Conservation (phyloP, 495 filamentous ascomycete species). For the Lepraria neglecta region DNA sequence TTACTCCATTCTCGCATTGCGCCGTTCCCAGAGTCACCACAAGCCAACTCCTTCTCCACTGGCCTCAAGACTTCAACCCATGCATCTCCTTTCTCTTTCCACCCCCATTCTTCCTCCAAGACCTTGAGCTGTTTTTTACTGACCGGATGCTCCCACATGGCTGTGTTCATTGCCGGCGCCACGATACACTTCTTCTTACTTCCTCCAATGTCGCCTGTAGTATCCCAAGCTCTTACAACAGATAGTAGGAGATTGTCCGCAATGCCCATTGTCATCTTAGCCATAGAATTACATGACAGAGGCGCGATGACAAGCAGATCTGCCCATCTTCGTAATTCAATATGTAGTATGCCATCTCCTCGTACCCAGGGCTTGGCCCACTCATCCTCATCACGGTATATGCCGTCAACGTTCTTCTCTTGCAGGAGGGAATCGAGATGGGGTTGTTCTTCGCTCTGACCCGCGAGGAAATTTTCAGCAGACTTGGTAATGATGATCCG, state of each 20-base stretch:
- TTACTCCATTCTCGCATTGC: slow-evolving; percentile 73
- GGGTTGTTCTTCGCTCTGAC: slow-evolving; percentile 66
- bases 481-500: slow-evolving; percentile 69
- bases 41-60: slow-evolving; percentile 66
- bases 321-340: slow-evolving; percentile 75
- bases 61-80: slow-evolving; percentile 74
- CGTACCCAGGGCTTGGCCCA: slow-evolving; percentile 68
- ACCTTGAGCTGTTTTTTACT: slow-evolving; percentile 63
- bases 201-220: slow-evolving; percentile 52
- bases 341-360: slow-evolving; percentile 62
- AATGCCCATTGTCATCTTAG: slow-evolving; percentile 65
- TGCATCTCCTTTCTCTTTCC: slow-evolving; percentile 41
- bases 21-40: slow-evolving; percentile 71
- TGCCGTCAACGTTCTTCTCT: slow-evolving; percentile 58
- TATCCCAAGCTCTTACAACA: slow-evolving; percentile 86
- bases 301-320: slow-evolving; percentile 77
- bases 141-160: slow-evolving; percentile 83
- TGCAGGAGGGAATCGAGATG: slow-evolving; percentile 43
- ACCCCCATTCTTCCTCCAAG: slow-evolving; percentile 67
- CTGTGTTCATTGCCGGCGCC: slow-evolving; percentile 73
- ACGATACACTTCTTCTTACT: slow-evolving; percentile 33
- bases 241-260: slow-evolving; percentile 61
- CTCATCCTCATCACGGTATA: slow-evolving; percentile 75
- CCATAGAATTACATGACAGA: slow-evolving; percentile 69
- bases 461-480: slow-evolving; percentile 63